Evolutionary conservation across 2,329 filamentous ascomycete species (phyloP).

Genomic region (Hymenoscyphus occultus): DNA sequence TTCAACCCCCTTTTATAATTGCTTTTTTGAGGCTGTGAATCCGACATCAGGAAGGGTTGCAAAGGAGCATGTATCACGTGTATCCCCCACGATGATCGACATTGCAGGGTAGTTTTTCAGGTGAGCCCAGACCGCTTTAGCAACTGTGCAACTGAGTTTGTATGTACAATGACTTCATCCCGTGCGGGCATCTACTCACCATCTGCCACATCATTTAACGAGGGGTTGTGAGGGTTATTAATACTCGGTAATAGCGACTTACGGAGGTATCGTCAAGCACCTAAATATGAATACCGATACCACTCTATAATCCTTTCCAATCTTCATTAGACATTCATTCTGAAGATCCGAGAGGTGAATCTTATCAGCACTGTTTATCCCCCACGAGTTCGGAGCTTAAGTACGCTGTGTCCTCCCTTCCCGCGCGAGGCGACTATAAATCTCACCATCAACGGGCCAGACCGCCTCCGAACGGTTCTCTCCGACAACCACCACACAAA

Average conservation of each 20-base stretch:
- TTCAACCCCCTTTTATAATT: not conserved
- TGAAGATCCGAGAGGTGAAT: not conserved
- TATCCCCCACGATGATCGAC: not conserved
- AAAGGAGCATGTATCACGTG: not conserved
- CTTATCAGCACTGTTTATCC: not conserved
- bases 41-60: not conserved
- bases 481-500: not conserved
- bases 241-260: not conserved
- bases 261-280: not conserved
- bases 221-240: not conserved
- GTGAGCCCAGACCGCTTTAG: not conserved
- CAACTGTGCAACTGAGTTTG: not conserved
- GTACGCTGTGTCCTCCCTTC: not conserved
- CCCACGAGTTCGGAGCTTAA: not conserved
- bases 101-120: not conserved
- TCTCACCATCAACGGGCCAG: constrained; percentile 4
- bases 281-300: not conserved
- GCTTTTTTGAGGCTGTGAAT: not conserved
- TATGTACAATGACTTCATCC: constrained; percentile 5
- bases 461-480: not conserved
- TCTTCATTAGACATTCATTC: not conserved
- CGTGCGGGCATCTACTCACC: not conserved
- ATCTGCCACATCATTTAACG: constrained; percentile 1
- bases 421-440: not conserved
- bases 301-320: not conserved